Evolutionary conservation across 805 yeast species (phyloP), one percentile per base, ranked within the genome.

Genomic region (Candida boleticola): DNA sequence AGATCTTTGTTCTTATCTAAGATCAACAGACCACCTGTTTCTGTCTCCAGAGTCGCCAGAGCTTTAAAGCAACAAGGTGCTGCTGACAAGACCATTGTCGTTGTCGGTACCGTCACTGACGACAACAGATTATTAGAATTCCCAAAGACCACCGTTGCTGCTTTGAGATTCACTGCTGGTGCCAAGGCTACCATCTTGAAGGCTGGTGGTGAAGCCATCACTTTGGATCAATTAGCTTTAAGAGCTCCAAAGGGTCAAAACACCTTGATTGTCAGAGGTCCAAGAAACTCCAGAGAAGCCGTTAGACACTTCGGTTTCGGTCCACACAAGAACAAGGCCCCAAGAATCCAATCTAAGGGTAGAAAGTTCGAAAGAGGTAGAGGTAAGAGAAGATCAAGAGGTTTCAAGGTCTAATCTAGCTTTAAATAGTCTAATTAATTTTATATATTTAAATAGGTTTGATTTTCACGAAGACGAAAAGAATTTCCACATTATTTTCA

Each of bases 351-450:
- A 68, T 92, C 98, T 54, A 89, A 80, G 75, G 99, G 99, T 76
- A 93, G 98, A 85, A 93, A 93, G 82, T 93, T 93, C 85, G 99
- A 93, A 85, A 89, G 93, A 79, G 99, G 97, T 68, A 93, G 99
- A 88, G 99, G 99, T 85, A 95, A 85, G 78, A 84, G 99, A 82
- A 85, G 81, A 75, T 90, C 98, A 61, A 89, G 95, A 85, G 99
- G 96, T 82, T 93, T 93, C 99, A 93, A 93, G 87, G 99, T 93
- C 79, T 93, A 92, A 89, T 60, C 52, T 49, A 45, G 43, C 47
- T 51, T 17, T 14, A 31, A 31, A 31, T 31, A 31, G 18, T 17
- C 44, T 39, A 36, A 37, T 37, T 10, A 34, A 18, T n/a, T 20
- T 23, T 36, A 22, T 14, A 22, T 20, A 29, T 29, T n/a, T n/a